Base-by-base conservation (phyloP, 192 early-diverging fungal genomes). In the Borealophlyctis nickersoniae region DNA sequence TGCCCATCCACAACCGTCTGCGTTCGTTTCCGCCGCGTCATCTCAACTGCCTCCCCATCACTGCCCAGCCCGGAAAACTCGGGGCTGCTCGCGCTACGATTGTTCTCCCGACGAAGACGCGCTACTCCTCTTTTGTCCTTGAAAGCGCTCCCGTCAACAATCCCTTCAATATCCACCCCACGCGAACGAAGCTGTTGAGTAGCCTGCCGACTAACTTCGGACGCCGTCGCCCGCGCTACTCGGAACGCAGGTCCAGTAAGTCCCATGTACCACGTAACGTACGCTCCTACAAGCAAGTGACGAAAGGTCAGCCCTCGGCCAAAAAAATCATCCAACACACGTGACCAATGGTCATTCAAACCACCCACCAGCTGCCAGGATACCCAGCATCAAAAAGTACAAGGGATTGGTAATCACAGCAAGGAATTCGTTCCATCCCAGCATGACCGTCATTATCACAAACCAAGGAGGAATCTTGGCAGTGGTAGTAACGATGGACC, bases 381-480 rank as follows among this genome's bases (percentile, higher is more conserved):
- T 5, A 3, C 71, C 56, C 22, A 76, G 33, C 29, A 58, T 67
- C 4, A 95, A 66, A 58, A 95, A 75, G 62, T 93, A 96, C 13
- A 93, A 24, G 24, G 97, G 97, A 65, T 88, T 96, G 36, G 80
- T 84, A 35, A 98, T 63, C 39, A 99, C 80, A 0, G 88, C 62
- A 73, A 92, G 81, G 28, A 94, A 89, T 74, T 99, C 97, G 65
- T 99, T 99, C 92, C 94, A 99, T 24, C 97, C 97, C 3, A 99
- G 78, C 11, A 89, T 61, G 3, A 95, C 70, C 34, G 92, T 74
- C 57, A 92, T 59, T 16, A 86, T 81, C 27, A 93, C 76, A 58
- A 95, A 82, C 93, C 94, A 98, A 28, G 77, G 66, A 0, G 96
- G 96, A 23, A 97, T 83, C 49, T 87, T 88, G 58, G 88, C 89